Evolutionary conservation across 1,139 yeast species (phyloP).

Genomic region (Blastobotrys persicus): DNA sequence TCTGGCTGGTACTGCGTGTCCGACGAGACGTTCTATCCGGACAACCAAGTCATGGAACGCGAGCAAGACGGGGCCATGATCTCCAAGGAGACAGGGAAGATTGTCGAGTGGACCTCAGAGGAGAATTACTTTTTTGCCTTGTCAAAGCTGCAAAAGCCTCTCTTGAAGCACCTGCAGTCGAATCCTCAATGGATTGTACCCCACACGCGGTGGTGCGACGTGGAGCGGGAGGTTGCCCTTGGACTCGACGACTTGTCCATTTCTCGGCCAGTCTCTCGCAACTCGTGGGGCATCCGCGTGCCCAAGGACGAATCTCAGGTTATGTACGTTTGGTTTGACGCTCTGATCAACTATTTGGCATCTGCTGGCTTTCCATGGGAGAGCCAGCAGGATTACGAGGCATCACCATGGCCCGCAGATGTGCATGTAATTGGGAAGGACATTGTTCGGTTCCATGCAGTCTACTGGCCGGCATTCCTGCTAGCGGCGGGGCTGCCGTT

Average conservation of each 20-base stretch:
- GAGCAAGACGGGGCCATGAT: slow-evolving; percentile 48
- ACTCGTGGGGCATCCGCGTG: slow-evolving; percentile 88
- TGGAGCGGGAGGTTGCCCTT: slow-evolving; percentile 56
- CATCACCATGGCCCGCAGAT: slow-evolving; percentile 53
- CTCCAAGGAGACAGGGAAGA: slow-evolving; percentile 73
- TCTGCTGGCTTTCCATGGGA: slow-evolving; percentile 62
- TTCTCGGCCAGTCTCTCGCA: slow-evolving; percentile 74
- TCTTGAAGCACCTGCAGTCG: slow-evolving; percentile 49
- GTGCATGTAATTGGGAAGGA: slow-evolving; percentile 91
- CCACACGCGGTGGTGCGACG: slow-evolving; percentile 48
- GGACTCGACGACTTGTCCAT: slow-evolving; percentile 69
- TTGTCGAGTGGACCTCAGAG: slow-evolving; percentile 74
- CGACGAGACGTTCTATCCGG: slow-evolving; percentile 94
- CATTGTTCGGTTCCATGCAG: slow-evolving; percentile 77
- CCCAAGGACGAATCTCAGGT: slow-evolving; percentile 77
- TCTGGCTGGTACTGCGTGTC: slow-evolving; percentile 93
- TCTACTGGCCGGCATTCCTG: slow-evolving; percentile 92
- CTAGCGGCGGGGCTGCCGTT: slow-evolving; percentile 73
- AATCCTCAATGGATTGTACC: slow-evolving; percentile 65
- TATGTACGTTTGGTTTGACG: slow-evolving; percentile 97
- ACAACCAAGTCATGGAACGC: slow-evolving; percentile 59
- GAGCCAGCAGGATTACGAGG: slow-evolving; percentile 17
- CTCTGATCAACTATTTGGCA: slow-evolving; percentile 79
- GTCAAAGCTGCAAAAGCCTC: slow-evolving; percentile 53
- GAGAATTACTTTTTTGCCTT: slow-evolving; percentile 83